These are phyloP conservation scores for Pulveroboletus ravenelii DNA, from an alignment of 768 basidiomycete species.

Conservation along the genomic window DNA sequence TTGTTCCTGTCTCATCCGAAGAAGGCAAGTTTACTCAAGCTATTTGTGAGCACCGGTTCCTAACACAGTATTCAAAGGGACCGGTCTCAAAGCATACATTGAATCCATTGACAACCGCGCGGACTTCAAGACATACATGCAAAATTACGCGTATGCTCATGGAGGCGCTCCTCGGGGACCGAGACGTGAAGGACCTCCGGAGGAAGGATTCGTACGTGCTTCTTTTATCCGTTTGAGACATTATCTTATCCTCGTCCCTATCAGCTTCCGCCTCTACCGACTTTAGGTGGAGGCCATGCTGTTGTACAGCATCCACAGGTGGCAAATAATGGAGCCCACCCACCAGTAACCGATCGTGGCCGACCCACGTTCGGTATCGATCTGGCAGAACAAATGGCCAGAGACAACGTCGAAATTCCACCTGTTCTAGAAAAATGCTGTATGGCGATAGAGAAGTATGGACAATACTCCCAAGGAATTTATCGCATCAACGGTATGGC, in stretches of 20 bases:
- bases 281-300: constrained; percentile 32
- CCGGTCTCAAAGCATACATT: constrained; percentile 80
- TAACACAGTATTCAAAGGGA: constrained; percentile 32
- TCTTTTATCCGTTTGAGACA: constrained; percentile 2
- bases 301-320: constrained; percentile 24
- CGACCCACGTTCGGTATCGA: constrained; percentile 91
- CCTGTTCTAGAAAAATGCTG: constrained; percentile 84
- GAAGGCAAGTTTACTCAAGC: constrained; percentile 47
- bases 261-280: constrained; percentile 61
- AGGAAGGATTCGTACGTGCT: constrained; percentile 88
- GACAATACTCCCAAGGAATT: constrained; percentile 79
- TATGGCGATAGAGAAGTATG: constrained; percentile 87
- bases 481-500: constrained; percentile 92
- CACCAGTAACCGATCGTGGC: constrained; percentile 49
- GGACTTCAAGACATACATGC: constrained; percentile 97
- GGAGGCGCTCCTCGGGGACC: constrained; percentile 66
- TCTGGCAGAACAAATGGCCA: constrained; percentile 86
- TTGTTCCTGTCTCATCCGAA: constrained; percentile 68
- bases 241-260: constrained; percentile 3
- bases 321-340: constrained; percentile 25
- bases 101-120: constrained; percentile 91
- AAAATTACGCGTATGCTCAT: constrained; percentile 91
- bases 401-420: constrained; percentile 89
- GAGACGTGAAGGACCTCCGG: constrained; percentile 80
- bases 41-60: not conserved